Percentiles rank a stretch among this genome's conserved stretches.
These are phyloP conservation scores for Daldinia eschscholtzii DNA, from an alignment of 2,329 filamentous ascomycete species.

Conservation along the genomic window DNA sequence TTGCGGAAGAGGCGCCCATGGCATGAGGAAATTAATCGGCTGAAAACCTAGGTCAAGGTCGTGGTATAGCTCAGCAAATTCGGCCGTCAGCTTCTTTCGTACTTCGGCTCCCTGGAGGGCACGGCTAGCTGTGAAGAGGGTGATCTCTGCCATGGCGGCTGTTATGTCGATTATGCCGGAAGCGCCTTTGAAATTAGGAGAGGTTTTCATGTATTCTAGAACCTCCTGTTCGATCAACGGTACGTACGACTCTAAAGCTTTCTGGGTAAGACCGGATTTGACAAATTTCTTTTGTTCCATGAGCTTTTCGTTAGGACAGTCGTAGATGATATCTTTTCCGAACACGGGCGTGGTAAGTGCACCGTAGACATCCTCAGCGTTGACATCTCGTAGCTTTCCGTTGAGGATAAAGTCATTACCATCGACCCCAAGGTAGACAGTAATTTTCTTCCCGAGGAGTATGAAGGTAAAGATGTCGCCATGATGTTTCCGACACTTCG, in stretches of 20 bases:
- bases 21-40: conserved; percentile 85
- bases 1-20: conserved; percentile 81
- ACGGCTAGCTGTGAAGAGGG: conserved; percentile 83
- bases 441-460: conserved; percentile 64
- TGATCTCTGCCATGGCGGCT: conserved; percentile 79
- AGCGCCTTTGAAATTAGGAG: conserved; percentile 68
- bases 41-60: conserved; percentile 84
- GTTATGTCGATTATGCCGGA: conserved; percentile 74
- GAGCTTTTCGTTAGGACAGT: conserved; percentile 84
- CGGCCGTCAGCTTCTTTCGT: conserved; percentile 62
- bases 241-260: conserved; percentile 75
- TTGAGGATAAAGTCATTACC: conserved; percentile 70
- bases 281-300: conserved; percentile 93
- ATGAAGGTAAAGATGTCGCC: conserved; percentile 68
- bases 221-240: conserved; percentile 76
- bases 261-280: conserved; percentile 76
- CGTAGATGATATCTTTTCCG: conserved; percentile 83
- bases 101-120: conserved; percentile 83
- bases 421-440: conserved; percentile 62
- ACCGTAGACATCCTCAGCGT: conserved; percentile 67
- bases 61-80: conserved; percentile 81
- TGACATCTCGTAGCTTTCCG: conserved; percentile 65
- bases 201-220: conserved; percentile 70
- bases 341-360: conserved; percentile 71
- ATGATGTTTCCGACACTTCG: conserved; percentile 69